Evolutionary conservation across 352 stramenopile genomes (phyloP).

Genomic region (Phytophthora pluvialis): DNA sequence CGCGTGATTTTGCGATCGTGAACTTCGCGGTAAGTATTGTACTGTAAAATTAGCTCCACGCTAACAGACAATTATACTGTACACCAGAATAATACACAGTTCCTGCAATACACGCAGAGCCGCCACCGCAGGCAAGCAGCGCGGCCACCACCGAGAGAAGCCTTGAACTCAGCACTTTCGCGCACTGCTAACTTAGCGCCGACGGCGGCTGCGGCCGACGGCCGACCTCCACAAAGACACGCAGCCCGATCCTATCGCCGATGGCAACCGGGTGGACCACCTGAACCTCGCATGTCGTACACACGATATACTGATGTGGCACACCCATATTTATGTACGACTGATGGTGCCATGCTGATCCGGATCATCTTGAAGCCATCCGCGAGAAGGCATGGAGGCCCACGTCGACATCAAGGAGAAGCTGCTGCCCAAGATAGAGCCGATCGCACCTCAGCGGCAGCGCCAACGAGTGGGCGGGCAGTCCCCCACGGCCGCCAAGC

Average conservation of each 20-base stretch:
- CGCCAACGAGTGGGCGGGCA: constrained; percentile 19
- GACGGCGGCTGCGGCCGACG: neutral
- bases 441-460: constrained; percentile 22
- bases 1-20: constrained; percentile 1
- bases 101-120: no score
- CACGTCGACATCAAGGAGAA: constrained; percentile 49
- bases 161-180: no score
- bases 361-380: constrained; percentile 22
- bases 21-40: neutral
- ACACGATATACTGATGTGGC: neutral
- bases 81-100: no score
- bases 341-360: no score
- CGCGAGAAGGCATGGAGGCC: constrained; percentile 25
- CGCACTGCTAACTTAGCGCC: no score
- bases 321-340: neutral
- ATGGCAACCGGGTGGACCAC: constrained; percentile 2
- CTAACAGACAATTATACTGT: neutral
- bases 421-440: constrained; percentile 37
- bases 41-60: neutral
- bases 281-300: neutral
- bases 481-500: constrained; percentile 8
- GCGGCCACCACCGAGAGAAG: no score
- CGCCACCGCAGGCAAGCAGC: no score
- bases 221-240: neutral
- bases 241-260: neutral